phyloP scores from a whole-genome alignment of 805 yeast species.

The Cyberlindnera bimundalis region DNA sequence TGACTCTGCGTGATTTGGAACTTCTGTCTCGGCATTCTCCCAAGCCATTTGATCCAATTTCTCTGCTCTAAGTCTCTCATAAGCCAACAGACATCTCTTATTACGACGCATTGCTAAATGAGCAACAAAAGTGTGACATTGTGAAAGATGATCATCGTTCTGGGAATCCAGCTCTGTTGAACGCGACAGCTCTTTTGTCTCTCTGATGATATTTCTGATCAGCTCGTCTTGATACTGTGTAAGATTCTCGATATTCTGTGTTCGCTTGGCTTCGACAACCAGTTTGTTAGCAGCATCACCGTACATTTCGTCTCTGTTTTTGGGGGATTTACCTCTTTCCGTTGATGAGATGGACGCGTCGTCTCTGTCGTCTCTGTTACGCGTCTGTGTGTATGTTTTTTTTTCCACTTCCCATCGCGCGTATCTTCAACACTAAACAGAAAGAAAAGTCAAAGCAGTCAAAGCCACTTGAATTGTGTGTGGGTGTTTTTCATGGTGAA shows the following conservation, averaged over 20 bases:
- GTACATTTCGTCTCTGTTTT: too few species aligned
- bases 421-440: neutral
- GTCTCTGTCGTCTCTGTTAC: neutral
- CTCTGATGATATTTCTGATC: constrained; percentile 67
- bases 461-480: too few species aligned
- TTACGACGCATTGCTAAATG: constrained; percentile 64
- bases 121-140: constrained; percentile 17
- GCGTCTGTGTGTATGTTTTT: neutral
- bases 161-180: constrained; percentile 4
- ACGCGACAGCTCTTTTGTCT: constrained; percentile 58
- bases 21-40: constrained; percentile 57
- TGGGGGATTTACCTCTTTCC: too few species aligned
- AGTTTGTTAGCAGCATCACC: constrained; percentile 86
- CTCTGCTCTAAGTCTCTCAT: constrained; percentile 68
- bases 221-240: constrained; percentile 74
- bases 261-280: constrained; percentile 79
- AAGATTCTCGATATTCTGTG: constrained; percentile 57
- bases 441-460: neutral
- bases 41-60: constrained; percentile 67
- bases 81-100: constrained; percentile 85
- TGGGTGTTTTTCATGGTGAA: too few species aligned
- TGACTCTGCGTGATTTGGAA: constrained; percentile 73
- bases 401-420: neutral
- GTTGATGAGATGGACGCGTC: neutral
- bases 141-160: constrained; percentile 9